Evolutionary conservation across 495 filamentous ascomycete species (phyloP), one percentile per base, ranked within the genome.

Genomic region (Penicillium bovifimosum): DNA sequence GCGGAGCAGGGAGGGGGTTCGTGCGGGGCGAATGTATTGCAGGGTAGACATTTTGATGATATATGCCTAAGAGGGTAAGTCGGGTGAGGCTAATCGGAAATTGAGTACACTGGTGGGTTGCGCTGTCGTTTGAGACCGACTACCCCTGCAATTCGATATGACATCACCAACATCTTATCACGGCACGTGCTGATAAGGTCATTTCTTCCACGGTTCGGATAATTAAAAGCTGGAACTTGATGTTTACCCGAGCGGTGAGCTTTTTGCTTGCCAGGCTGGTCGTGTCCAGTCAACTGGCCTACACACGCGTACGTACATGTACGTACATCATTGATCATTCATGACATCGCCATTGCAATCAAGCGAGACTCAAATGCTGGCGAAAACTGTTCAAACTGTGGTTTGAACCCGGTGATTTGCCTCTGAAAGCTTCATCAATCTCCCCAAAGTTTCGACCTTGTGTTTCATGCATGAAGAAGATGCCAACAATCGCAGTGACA

Each of bases 381-480:
- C 18, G 18, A 32, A 54, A 20, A 2, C 4, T 24, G 20, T 24
- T 24, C 20, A 24, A 24, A 8, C 41, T 16, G 16, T 20, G 27
- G 24, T 52, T 34, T 6, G 31, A 6, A 7, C 41, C 26, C 2
- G 36, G n/a, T 2, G 52, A 10, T n/a, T 38, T 61, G 0, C 50
- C 56, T 32, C 65, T 67, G 40, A 84, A 84, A 0, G 74, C 76
- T 10, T 73, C 73, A 34, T 84, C 76, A 53, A 86, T 84, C 43
- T 76, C 73, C 48, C 83, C 79, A 27, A 87, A 65, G 0, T 73
- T 74, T 9, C 68, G 64, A 0, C 81, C 81, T 40, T 77, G 72
- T 0, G 83, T 85, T 61, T 86, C 83, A 2, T 79, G 81, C 81
- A 86, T 86, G 40, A 68, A 80, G 0, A 75, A 31, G 5, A 68